Base-by-base conservation (phyloP, 371 early-diverging fungal genomes). In the Dinochytrium kinnereticum region DNA sequence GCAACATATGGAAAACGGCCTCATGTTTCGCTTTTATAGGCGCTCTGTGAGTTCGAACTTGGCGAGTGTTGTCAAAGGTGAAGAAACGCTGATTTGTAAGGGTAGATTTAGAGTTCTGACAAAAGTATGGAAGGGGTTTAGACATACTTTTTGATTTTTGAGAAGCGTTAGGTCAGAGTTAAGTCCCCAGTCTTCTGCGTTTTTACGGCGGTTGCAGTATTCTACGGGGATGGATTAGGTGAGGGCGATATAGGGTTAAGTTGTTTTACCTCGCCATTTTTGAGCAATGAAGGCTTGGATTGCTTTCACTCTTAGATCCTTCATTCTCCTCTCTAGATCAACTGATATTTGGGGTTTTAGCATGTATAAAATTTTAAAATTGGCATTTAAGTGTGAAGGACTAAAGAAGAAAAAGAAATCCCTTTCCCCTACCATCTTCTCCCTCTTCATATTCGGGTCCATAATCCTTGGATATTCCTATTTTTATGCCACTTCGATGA, bases 1-100 rank as follows among this genome's bases (percentile, higher is more conserved):
- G 73, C 33, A 85, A 79, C 81, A 85, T 77, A 53, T 85, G 85
- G 59, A 81, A 85, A 10, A 85, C 83, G 0, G 82, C 81, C 51
- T 80, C 81, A 51, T 82, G 80, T 51, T 76, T 78, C 67, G 76
- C 79, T 57, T 72, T 78, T 26, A 69, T 37, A 17, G 71, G 59
- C 5, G 51, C 53, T 15, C 72, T 76, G 0, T 55, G 74, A 3
- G 36, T 64, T 24, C 65, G 74, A 26, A 66, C 59, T 5, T 33
- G 64, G n/a, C 61, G 30, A 36, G 70, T 31, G 1, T 73, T 36
- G 28, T 80, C 77, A 38, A 76, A 80, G 0, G 78, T 71, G 67
- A 85, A 85, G 77, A 84, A 82, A 49, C 72, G 61, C 82, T 81
- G 66, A 7, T n/a, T n/a, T n/a, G n/a, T 21, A 40, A 44, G n/a